Percentiles rank a stretch among this genome's conserved stretches.
phyloP scores from a whole-genome alignment of 371 early-diverging fungal genomes.

The Mucor plumbeus region DNA sequence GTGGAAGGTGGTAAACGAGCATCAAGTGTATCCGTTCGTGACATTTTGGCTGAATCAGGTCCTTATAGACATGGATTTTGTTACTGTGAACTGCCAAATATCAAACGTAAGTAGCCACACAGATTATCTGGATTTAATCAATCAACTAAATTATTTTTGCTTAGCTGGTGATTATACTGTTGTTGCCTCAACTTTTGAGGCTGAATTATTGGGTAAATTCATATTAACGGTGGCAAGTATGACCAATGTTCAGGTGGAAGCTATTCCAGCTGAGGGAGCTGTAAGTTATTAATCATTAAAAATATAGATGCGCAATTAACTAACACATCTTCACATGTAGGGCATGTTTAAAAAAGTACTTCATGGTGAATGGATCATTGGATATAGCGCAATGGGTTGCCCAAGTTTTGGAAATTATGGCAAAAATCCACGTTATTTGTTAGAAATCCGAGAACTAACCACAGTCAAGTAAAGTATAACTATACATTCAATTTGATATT shows the following conservation, averaged over 20 bases:
- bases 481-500: neutral
- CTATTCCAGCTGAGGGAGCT: slow-evolving; percentile 81
- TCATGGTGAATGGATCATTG: slow-evolving; percentile 69
- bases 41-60: slow-evolving; percentile 71
- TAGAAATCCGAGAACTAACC: slow-evolving; percentile 66
- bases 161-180: slow-evolving; percentile 77
- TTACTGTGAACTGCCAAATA: slow-evolving; percentile 65
- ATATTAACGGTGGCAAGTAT: slow-evolving; percentile 67
- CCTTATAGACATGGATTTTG: slow-evolving; percentile 76
- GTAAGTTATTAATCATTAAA: slow-evolving; percentile 46
- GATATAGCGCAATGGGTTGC: slow-evolving; percentile 72
- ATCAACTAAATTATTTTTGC: slow-evolving; percentile 6
- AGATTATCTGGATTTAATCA: neutral
- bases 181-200: slow-evolving; percentile 79
- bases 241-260: slow-evolving; percentile 45
- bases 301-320: too few species aligned
- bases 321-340: slow-evolving; percentile 28
- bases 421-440: slow-evolving; percentile 73
- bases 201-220: slow-evolving; percentile 72
- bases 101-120: slow-evolving; percentile 48
- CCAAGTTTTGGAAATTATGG: slow-evolving; percentile 64
- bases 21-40: slow-evolving; percentile 70
- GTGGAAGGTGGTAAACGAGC: slow-evolving; percentile 76
- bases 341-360: slow-evolving; percentile 76
- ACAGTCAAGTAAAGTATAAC: slow-evolving; percentile 57